Evolutionary conservation across 2,329 filamentous ascomycete species (phyloP).

Genomic region (Aschersonia sp.): DNA sequence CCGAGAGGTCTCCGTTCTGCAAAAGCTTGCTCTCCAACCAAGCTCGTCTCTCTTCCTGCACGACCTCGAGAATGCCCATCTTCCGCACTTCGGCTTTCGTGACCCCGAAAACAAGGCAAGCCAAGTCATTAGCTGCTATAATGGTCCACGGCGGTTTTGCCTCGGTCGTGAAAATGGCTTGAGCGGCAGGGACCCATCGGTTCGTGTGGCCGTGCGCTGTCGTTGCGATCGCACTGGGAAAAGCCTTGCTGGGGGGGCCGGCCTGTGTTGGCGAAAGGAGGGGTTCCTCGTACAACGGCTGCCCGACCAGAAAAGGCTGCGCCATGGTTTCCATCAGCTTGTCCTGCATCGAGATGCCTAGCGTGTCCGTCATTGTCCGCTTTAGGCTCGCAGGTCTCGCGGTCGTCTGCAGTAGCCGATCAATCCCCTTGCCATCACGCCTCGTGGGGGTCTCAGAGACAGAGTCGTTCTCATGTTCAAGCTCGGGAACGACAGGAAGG

Average conservation of each 20-base stretch:
- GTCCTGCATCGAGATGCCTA: slow-evolving; percentile 59
- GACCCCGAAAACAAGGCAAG: slow-evolving; percentile 96
- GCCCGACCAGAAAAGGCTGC: slow-evolving; percentile 54
- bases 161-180: slow-evolving; percentile 97
- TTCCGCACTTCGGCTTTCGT: slow-evolving; percentile 91
- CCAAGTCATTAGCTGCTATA: slow-evolving; percentile 86
- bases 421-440: slow-evolving; percentile 35
- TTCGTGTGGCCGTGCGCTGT: slow-evolving; percentile 77
- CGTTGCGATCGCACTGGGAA: slow-evolving; percentile 35
- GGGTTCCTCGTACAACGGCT: slow-evolving; percentile 20
- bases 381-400: slow-evolving; percentile 57
- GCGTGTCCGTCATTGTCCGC: slow-evolving; percentile 76
- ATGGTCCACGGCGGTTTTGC: slow-evolving; percentile 87
- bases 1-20: slow-evolving; percentile 26
- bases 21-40: slow-evolving; percentile 83
- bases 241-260: slow-evolving; percentile 22
- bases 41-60: slow-evolving; percentile 72
- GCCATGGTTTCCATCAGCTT: slow-evolving; percentile 76
- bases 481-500: slow-evolving; percentile 6
- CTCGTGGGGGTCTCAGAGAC: slow-evolving; percentile 41
- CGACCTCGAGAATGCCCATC: slow-evolving; percentile 88
- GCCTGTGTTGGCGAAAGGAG: slow-evolving; percentile 28
- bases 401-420: slow-evolving; percentile 32
- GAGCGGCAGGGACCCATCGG: slow-evolving; percentile 78
- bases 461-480: slow-evolving; percentile 27